A percentile compares a stretch with the other conserved stretches of the same genome.
Evolutionary conservation across 495 filamentous ascomycete species (phyloP).

Genomic region (Penicillium cosmopolitanum): DNA sequence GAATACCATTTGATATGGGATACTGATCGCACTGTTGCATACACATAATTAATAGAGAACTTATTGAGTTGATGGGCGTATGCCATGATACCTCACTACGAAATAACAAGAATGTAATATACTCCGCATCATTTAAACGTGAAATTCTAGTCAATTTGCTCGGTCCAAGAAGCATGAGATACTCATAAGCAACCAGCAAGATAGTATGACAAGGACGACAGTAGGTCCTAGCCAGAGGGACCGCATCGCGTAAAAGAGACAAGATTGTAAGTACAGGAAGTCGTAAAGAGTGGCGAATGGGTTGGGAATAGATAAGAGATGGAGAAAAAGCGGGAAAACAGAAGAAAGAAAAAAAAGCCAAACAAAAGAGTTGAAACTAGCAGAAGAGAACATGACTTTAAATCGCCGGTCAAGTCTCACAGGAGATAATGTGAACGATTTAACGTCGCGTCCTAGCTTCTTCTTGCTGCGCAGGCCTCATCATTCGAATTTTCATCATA

Average conservation of each 20-base stretch:
- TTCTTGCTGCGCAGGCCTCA: neutral
- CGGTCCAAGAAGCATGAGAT: constrained; percentile 9
- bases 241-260: constrained; percentile 18
- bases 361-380: neutral
- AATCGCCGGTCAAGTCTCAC: too few relatives aligned
- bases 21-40: too few relatives aligned
- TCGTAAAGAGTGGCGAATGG: constrained; percentile 29
- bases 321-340: constrained; percentile 5
- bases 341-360: constrained; percentile 7
- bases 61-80: too few relatives aligned
- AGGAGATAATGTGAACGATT: too few relatives aligned
- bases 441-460: neutral
- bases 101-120: neutral
- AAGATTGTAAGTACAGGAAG: constrained; percentile 33
- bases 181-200: constrained; percentile 22
- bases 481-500: constrained; percentile 18
- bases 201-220: constrained; percentile 31
- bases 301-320: constrained; percentile 7
- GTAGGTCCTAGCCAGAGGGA: constrained; percentile 23
- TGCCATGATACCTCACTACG: too few relatives aligned
- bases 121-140: neutral
- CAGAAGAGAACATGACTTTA: neutral
- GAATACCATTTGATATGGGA: too few relatives aligned
- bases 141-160: constrained; percentile 28
- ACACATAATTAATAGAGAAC: too few relatives aligned